Conservation (phyloP, 2,329 filamentous ascomycete species). For the Trichothecium sympodiale region DNA sequence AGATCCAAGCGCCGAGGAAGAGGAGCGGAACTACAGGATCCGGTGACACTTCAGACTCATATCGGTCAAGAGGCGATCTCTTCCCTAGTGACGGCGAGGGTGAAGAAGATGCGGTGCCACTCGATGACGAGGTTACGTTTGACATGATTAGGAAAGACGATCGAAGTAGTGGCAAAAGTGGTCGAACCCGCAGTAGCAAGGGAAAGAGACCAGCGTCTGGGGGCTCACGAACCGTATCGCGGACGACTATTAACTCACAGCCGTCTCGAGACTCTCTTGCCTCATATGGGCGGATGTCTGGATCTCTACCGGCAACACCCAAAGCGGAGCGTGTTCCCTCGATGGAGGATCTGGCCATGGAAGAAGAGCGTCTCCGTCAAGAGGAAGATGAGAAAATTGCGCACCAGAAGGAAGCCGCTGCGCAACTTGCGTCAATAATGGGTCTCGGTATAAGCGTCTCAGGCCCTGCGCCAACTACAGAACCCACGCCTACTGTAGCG, state of each 20-base stretch:
- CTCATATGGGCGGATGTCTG: conserved; percentile 13
- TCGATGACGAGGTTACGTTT: conserved; percentile 88
- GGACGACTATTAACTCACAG: conserved; percentile 42
- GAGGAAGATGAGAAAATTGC: conserved; percentile 44
- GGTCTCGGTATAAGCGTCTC: conserved; percentile 25
- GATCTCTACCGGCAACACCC: conserved; percentile 20
- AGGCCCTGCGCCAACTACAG: conserved; percentile 5
- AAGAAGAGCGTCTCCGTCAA: conserved; percentile 38
- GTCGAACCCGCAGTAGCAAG: conserved; percentile 46
- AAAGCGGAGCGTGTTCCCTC: conserved; percentile 30
- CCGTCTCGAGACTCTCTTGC: conserved; percentile 24
- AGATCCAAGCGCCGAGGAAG: conserved; percentile 27
- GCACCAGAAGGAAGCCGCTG: conserved; percentile 40
- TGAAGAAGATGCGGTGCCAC: conserved; percentile 83
- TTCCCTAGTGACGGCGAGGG: conserved; percentile 80
- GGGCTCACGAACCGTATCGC: conserved; percentile 42
- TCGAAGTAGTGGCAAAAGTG: conserved; percentile 44
- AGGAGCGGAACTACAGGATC: conserved; percentile 73
- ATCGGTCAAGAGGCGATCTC: conserved; percentile 77
- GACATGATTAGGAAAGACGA: conserved; percentile 69
- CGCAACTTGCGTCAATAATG: conserved; percentile 36
- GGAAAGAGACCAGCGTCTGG: conserved; percentile 38
- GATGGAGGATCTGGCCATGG: conserved; percentile 38
- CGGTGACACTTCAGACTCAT: conserved; percentile 72
- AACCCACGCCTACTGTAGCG: conserved; percentile 16